Evolutionary conservation across 2,329 filamentous ascomycete genomes (phyloP), one percentile per base, ranked within the genome.

Genomic region (Sporothrix protearum): DNA sequence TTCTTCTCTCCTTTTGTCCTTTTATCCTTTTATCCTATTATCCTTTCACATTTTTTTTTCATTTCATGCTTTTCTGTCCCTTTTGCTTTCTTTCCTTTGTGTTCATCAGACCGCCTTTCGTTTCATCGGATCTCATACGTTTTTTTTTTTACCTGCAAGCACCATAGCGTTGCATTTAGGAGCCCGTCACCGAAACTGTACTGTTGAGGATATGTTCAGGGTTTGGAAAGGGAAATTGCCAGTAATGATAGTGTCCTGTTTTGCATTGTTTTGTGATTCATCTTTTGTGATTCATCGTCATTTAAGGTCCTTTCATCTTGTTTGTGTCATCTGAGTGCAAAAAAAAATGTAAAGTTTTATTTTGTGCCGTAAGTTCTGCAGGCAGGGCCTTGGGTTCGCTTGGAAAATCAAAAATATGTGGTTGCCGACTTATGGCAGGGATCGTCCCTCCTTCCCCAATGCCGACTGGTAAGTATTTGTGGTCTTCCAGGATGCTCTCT

Each of bases 131-230:
- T 22, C 10, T n/a, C 9, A 28, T 42, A 36, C 28, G 5, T 70
- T 51, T 5, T 19, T 63, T 63, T 36, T 42, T 7, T 61, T 14
- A 12, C n/a, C n/a, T 36, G 33, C 6, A n/a, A n/a, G 16, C 12
- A 39, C 6, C 14, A 61, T 45, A 64, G 70, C 30, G 64, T 71
- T 53, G 51, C 25, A 19, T 51, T 53, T 25, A 68, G 45, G 64
- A 42, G 64, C 70, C 63, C 64, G 64, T 69, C 33, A 25, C 30
- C 55, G 70, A 71, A 55, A 68, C 70, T 69, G 64, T 63, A 69
- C n/a, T 61, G 45, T 69, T 68, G 42, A 25, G n/a, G 63, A 14
- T 42, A 16, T 16, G 49, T 55, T 55, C 14, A 19, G 25, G 36
- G 25, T 25, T 25, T 25, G 16, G 14, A 47, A 39, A n/a, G 59